phyloP scores from a whole-genome alignment of 805 yeast species.

The Spathaspora sp. region DNA sequence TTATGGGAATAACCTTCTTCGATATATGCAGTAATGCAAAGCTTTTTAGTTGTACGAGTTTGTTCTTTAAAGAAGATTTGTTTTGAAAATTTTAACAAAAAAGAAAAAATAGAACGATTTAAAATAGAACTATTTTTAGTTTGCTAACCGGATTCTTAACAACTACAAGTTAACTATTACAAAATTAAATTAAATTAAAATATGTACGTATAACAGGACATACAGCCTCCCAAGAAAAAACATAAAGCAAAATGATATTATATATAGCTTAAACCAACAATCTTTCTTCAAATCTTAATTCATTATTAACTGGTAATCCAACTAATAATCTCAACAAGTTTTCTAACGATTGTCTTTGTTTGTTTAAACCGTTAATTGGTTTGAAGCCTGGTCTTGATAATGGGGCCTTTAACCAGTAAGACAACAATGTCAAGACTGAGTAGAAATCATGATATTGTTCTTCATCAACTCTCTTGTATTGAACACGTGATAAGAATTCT shows the following conservation, averaged over 20 bases:
- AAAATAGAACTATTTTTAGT: too few relatives aligned
- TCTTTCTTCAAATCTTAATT: constrained; percentile 93
- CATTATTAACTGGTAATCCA: constrained; percentile 87
- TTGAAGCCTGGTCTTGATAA: constrained; percentile 86
- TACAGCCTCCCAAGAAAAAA: background rate
- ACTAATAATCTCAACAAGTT: constrained; percentile 85
- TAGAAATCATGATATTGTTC: constrained; percentile 63
- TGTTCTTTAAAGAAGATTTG: too few relatives aligned
- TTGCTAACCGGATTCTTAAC: too few relatives aligned
- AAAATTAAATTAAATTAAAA: background rate
- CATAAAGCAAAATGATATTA: background rate
- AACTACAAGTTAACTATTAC: too few relatives aligned
- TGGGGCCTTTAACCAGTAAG: constrained; percentile 97
- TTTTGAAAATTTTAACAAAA: too few relatives aligned
- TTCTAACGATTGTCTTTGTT: constrained; percentile 90
- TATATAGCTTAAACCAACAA: constrained; percentile 23
- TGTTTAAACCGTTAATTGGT: constrained; percentile 90
- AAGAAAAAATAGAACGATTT: too few relatives aligned
- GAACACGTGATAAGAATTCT: constrained; percentile 84
- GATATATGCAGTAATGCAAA: too few relatives aligned
- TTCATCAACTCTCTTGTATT: constrained; percentile 58
- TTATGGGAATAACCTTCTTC: too few relatives aligned
- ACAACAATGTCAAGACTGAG: constrained; percentile 79
- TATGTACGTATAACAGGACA: background rate
- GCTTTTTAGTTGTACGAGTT: too few relatives aligned